Percentiles rank a stretch among this genome's conserved stretches.
Evolutionary conservation across 495 filamentous ascomycete genomes (phyloP).

Genomic region (Hypoxylon perforatum): DNA sequence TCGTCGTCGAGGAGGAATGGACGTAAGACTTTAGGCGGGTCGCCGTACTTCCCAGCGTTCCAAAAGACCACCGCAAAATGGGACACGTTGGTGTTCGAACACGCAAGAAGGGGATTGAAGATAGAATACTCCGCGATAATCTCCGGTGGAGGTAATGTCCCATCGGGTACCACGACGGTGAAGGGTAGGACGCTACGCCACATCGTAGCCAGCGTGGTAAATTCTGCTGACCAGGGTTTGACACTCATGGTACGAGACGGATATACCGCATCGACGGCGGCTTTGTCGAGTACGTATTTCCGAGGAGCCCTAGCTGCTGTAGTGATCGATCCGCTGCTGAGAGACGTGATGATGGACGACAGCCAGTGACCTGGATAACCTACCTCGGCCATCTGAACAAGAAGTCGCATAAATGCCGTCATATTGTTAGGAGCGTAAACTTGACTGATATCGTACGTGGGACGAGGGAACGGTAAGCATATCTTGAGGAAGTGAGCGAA

Average conservation of each 20-base stretch:
- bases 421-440: slow-evolving; percentile 47
- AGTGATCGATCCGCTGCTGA: slow-evolving; percentile 40
- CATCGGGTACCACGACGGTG: slow-evolving; percentile 34
- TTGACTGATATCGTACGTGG: not conserved
- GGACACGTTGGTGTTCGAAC: slow-evolving; percentile 15
- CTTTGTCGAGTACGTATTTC: slow-evolving; percentile 4
- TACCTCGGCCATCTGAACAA: slow-evolving; percentile 41
- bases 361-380: slow-evolving; percentile 55
- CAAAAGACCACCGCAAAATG: slow-evolving; percentile 49
- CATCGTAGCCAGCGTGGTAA: slow-evolving; percentile 44
- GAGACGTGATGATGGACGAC: slow-evolving; percentile 36
- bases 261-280: slow-evolving; percentile 26
- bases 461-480: slow-evolving; percentile 40
- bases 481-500: slow-evolving; percentile 50
- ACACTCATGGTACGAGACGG: slow-evolving; percentile 35
- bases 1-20: slow-evolving; percentile 36
- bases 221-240: slow-evolving; percentile 45
- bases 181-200: slow-evolving; percentile 47
- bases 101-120: slow-evolving; percentile 11
- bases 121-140: slow-evolving; percentile 44
- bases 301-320: slow-evolving; percentile 46
- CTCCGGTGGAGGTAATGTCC: slow-evolving; percentile 32
- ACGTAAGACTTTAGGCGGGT: slow-evolving; percentile 3
- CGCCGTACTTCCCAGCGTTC: slow-evolving; percentile 26
- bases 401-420: slow-evolving; percentile 44